A percentile compares a stretch with the other conserved stretches of the same genome.
These are phyloP conservation scores for Leccinellum luteum DNA, from an alignment of 768 basidiomycete genomes.

Conservation along the genomic window DNA sequence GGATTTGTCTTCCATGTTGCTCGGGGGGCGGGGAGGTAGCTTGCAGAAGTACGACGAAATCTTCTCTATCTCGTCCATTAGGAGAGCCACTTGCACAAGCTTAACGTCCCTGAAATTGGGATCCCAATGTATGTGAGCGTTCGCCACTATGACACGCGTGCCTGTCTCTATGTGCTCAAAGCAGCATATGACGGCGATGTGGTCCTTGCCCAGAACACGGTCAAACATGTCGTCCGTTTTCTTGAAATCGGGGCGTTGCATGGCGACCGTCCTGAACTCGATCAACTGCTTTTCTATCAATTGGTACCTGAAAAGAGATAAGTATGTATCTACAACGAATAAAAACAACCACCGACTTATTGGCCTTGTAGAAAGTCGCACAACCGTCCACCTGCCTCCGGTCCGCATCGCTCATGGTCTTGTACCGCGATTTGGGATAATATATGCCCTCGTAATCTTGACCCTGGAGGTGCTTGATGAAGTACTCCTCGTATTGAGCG, in stretches of 20 bases:
- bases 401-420: conserved; percentile 89
- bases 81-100: conserved; percentile 89
- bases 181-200: conserved; percentile 84
- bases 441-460: conserved; percentile 89
- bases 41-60: conserved; percentile 80
- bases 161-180: conserved; percentile 88
- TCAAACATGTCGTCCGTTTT: conserved; percentile 99
- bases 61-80: conserved; percentile 93
- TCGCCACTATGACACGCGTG: conserved; percentile 83
- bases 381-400: conserved; percentile 91
- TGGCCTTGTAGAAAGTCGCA: conserved; percentile 91
- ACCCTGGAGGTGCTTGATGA: conserved; percentile 65
- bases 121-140: conserved; percentile 93
- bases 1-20: conserved; percentile 26
- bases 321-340: neutral
- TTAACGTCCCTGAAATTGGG: conserved; percentile 93
- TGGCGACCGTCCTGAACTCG: conserved; percentile 90
- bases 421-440: conserved; percentile 89
- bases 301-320: conserved; percentile 59
- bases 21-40: conserved; percentile 65
- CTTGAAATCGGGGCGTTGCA: conserved; percentile 92
- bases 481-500: conserved; percentile 89
- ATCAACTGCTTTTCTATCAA: conserved; percentile 92
- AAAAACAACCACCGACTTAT: conserved; percentile 58
- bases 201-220: conserved; percentile 91